phyloP scores from a whole-genome alignment of 257 asterid species.

The Capsicum pubescens region DNA sequence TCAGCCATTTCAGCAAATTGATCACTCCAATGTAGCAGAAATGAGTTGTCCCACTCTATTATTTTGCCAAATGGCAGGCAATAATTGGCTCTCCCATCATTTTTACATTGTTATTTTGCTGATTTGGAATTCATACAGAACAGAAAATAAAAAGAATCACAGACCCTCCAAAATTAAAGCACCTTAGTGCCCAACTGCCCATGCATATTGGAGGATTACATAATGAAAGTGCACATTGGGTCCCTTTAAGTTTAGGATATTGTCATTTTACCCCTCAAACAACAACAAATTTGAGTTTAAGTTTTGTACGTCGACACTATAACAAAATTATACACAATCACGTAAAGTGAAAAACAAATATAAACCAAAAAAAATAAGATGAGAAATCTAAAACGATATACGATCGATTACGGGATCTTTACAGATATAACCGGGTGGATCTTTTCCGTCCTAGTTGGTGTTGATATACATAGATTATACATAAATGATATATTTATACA shows the following conservation, averaged over 20 bases:
- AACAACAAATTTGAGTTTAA: background rate
- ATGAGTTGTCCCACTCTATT: constrained; percentile 26
- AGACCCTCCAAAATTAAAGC: constrained; percentile 13
- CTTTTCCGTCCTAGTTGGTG: background rate
- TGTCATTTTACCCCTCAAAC: background rate
- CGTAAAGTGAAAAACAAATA: background rate
- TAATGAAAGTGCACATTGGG: constrained; percentile 28
- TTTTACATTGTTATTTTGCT: constrained; percentile 27
- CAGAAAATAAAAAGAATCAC: background rate
- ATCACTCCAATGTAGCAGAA: background rate
- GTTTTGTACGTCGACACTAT: background rate
- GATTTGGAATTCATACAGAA: constrained; percentile 18
- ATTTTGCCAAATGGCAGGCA: constrained; percentile 15
- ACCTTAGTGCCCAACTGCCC: constrained; percentile 29
- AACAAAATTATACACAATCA: background rate
- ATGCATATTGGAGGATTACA: constrained; percentile 33
- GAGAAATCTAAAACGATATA: background rate
- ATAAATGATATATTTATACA: background rate
- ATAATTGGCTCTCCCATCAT: constrained; percentile 18
- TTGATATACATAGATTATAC: background rate
- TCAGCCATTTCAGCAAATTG: constrained; percentile 15
- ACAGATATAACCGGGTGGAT: background rate
- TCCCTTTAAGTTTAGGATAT: background rate
- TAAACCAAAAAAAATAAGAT: background rate
- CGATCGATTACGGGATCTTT: background rate